Conservation (phyloP, 2,329 filamentous ascomycete species). For the Penicillium sclerotigenum region DNA sequence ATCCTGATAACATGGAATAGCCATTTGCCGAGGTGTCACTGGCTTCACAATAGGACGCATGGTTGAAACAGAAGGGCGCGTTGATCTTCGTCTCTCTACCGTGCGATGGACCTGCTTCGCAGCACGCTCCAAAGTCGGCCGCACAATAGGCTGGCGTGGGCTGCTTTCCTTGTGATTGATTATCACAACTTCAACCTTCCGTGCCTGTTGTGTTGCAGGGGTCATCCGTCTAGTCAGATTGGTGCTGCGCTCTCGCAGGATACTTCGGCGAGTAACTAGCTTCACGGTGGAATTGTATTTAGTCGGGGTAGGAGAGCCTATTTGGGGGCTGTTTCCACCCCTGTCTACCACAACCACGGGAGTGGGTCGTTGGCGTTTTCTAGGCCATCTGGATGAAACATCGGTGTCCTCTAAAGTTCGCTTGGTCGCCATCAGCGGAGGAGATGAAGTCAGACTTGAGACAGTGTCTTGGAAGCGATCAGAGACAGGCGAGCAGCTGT, state of each 20-base stretch:
- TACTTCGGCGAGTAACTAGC: constrained; percentile 10
- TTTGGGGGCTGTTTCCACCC: constrained; percentile 1
- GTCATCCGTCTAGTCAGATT: constrained; percentile 4
- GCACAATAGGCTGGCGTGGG: background rate
- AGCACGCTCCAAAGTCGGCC: constrained; percentile 6
- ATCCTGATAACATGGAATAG: constrained; percentile 30
- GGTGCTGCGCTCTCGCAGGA: constrained; percentile 20
- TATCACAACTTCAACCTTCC: constrained; percentile 33
- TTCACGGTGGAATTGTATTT: constrained; percentile 5
- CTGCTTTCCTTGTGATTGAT: constrained; percentile 22
- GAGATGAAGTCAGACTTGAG: constrained; percentile 33
- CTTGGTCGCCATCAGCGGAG: constrained; percentile 26
- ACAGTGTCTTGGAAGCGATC: constrained; percentile 18
- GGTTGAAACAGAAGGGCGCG: constrained; percentile 8
- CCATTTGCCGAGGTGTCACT: constrained; percentile 8
- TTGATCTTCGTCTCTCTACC: constrained; percentile 15
- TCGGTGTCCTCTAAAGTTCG: constrained; percentile 14
- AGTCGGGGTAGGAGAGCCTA: background rate
- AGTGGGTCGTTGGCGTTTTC: constrained; percentile 26
- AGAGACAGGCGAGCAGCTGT: constrained; percentile 23
- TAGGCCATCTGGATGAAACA: constrained; percentile 15
- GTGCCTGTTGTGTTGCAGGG: background rate
- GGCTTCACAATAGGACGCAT: background rate
- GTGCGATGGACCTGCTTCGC: constrained; percentile 18
- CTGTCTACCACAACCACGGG: constrained; percentile 15